Percentiles rank a stretch among this genome's conserved stretches.
Evolutionary conservation across 2,329 filamentous ascomycete species (phyloP).

Genomic region (Fusarium sp.): DNA sequence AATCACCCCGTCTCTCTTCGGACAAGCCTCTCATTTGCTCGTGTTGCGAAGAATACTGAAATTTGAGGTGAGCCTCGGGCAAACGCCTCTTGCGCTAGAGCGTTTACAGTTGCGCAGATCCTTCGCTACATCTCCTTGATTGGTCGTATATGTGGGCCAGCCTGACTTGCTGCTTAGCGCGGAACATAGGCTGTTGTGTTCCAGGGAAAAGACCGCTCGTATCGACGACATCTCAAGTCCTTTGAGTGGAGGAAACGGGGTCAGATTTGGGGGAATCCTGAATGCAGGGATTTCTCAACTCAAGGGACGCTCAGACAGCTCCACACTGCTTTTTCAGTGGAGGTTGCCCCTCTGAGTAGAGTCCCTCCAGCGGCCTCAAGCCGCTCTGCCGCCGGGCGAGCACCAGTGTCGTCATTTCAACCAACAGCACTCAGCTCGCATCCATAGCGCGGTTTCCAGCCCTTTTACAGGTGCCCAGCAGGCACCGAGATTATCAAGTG

Average conservation of each 20-base stretch:
- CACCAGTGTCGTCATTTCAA: slow-evolving; percentile 1
- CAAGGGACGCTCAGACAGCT: slow-evolving; percentile 16
- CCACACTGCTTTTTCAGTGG: slow-evolving; percentile 42
- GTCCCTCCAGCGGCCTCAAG: slow-evolving; percentile 21
- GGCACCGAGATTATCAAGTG: not conserved
- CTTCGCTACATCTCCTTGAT: slow-evolving; percentile 2
- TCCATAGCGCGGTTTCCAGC: not conserved
- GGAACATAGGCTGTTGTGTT: slow-evolving; percentile 5
- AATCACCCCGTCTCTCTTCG: not conserved
- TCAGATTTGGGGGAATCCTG: slow-evolving; percentile 3
- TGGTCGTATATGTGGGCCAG: not conserved
- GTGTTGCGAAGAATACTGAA: not conserved
- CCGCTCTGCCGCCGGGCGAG: not conserved
- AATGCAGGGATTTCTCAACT: not conserved
- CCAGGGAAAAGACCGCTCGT: slow-evolving; percentile 19
- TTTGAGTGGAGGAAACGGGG: slow-evolving; percentile 1
- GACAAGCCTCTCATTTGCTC: not conserved
- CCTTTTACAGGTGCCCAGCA: not conserved
- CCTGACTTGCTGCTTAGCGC: not conserved
- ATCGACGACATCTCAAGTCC: not conserved
- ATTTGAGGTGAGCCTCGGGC: not conserved
- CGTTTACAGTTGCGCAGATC: slow-evolving; percentile 1
- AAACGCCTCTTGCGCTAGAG: not conserved
- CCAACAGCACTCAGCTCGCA: not conserved
- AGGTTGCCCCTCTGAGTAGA: slow-evolving; percentile 17